Percentiles rank a stretch among this genome's conserved stretches.
Evolutionary conservation across 257 asterid genomes (phyloP).

Genomic region (Lycium ferocissimum): DNA sequence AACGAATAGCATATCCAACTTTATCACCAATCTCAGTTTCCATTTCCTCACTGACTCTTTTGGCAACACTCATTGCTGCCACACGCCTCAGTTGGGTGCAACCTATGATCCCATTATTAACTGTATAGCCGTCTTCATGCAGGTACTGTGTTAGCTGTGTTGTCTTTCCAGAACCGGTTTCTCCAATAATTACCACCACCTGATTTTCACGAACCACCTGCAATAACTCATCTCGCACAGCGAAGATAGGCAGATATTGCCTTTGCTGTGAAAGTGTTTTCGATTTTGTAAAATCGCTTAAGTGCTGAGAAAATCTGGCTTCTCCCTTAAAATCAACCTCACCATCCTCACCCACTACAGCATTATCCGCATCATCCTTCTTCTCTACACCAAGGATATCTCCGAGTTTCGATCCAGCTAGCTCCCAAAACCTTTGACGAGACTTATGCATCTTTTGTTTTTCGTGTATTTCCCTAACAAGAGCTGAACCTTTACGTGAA

Average conservation of each 20-base stretch:
- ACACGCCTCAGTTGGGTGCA: constrained; percentile 99
- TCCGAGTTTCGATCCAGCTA: constrained; percentile 95
- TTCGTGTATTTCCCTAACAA: constrained; percentile 85
- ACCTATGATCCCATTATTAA: constrained; percentile 68
- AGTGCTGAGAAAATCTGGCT: constrained; percentile 83
- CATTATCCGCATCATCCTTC: constrained; percentile 94
- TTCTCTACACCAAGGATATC: constrained; percentile 95
- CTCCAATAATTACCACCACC: constrained; percentile 93
- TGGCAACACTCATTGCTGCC: constrained; percentile 98
- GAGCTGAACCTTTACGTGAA: constrained; percentile 83
- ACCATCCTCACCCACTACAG: constrained; percentile 89
- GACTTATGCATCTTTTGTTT: constrained; percentile 84
- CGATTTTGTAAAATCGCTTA: constrained; percentile 72
- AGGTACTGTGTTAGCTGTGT: constrained; percentile 93
- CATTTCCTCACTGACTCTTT: constrained; percentile 99
- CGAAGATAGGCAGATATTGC: constrained; percentile 86
- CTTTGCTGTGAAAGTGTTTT: constrained; percentile 84
- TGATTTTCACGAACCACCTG: constrained; percentile 96
- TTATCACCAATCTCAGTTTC: constrained; percentile 83
- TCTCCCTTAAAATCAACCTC: constrained; percentile 93
- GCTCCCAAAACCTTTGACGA: constrained; percentile 94
- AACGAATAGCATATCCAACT: constrained; percentile 97
- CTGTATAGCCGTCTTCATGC: constrained; percentile 82
- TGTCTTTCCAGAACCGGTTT: constrained; percentile 99
- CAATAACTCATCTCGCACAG: constrained; percentile 91